Percentiles rank a stretch among this genome's conserved stretches.
Evolutionary conservation across 257 asterid genomes (phyloP).

Genomic region (Jasminum sambac): DNA sequence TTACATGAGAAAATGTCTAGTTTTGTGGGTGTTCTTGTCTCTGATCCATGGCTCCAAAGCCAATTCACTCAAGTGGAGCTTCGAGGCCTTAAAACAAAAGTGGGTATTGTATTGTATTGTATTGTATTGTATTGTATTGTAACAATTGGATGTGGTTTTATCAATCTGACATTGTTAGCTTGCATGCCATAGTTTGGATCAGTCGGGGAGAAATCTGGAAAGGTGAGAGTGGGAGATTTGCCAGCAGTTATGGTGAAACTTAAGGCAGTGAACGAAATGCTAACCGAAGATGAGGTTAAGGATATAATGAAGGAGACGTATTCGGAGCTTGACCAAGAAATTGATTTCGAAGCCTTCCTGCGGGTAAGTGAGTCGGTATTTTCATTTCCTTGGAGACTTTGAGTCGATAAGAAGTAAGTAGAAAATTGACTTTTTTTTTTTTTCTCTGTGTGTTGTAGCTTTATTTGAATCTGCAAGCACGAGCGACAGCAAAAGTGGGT

Average conservation of each 20-base stretch:
- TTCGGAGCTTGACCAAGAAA: constrained; percentile 50
- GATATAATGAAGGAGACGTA: constrained; percentile 54
- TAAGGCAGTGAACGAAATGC: constrained; percentile 50
- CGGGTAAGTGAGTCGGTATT: constrained; percentile 40
- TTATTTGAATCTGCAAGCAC: constrained; percentile 66
- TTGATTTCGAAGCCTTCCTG: constrained; percentile 79
- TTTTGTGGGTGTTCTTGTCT: constrained; percentile 66
- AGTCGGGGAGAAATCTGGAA: constrained; percentile 54
- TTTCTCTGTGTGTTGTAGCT: constrained; percentile 37
- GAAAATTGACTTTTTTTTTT: too few species aligned
- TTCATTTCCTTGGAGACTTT: neutral
- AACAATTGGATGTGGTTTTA: neutral
- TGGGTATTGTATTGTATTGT: constrained; percentile 13
- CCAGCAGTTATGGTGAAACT: constrained; percentile 63
- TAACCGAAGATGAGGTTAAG: constrained; percentile 55
- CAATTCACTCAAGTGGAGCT: constrained; percentile 93
- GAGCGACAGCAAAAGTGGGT: constrained; percentile 57
- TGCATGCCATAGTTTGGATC: constrained; percentile 46
- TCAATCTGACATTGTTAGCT: neutral
- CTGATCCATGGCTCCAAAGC: constrained; percentile 83
- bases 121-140: neutral
- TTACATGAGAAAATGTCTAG: constrained; percentile 51
- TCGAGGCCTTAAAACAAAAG: constrained; percentile 64
- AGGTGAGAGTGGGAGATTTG: constrained; percentile 61
- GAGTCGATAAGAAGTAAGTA: neutral